These are phyloP conservation scores for Eimeria maxima DNA, from an alignment of 169 alveolate genomes.

Conservation along the genomic window DNA sequence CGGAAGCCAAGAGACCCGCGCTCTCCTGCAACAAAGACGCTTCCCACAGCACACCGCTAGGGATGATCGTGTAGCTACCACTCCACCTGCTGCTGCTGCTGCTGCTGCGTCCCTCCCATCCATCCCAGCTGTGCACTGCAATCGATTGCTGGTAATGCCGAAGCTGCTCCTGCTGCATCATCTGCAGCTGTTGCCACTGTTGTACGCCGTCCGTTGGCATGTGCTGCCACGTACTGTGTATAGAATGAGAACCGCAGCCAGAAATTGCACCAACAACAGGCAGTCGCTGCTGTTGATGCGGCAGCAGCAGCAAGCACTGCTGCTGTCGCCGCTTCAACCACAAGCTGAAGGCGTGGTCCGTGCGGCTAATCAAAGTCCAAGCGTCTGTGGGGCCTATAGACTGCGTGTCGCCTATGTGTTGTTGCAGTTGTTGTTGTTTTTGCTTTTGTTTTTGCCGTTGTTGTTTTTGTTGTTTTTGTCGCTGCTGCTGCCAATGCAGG, in stretches of 20 bases:
- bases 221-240: background rate
- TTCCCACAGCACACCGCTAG: constrained; percentile 39
- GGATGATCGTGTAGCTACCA: background rate
- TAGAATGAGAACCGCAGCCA: background rate
- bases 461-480: constrained; percentile 26
- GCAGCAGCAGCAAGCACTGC: background rate
- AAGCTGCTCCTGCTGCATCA: constrained; percentile 28
- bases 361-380: constrained; percentile 40
- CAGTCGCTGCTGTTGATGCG: constrained; percentile 24
- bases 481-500: constrained; percentile 19
- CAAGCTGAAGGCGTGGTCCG: constrained; percentile 18
- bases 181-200: background rate
- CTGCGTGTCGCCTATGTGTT: background rate
- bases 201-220: background rate
- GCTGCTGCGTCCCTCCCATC: constrained; percentile 1
- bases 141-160: background rate
- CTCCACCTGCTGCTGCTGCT: constrained; percentile 15
- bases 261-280: constrained; percentile 3
- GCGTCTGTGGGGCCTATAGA: constrained; percentile 7
- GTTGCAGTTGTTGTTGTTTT: constrained; percentile 24
- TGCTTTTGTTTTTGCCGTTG: background rate
- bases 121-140: background rate
- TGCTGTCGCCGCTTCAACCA: constrained; percentile 64
- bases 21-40: constrained; percentile 33
- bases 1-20: constrained; percentile 37